Evolutionary conservation across 345 rosid species (phyloP).

Genomic region (Dipteronia sinensis): DNA sequence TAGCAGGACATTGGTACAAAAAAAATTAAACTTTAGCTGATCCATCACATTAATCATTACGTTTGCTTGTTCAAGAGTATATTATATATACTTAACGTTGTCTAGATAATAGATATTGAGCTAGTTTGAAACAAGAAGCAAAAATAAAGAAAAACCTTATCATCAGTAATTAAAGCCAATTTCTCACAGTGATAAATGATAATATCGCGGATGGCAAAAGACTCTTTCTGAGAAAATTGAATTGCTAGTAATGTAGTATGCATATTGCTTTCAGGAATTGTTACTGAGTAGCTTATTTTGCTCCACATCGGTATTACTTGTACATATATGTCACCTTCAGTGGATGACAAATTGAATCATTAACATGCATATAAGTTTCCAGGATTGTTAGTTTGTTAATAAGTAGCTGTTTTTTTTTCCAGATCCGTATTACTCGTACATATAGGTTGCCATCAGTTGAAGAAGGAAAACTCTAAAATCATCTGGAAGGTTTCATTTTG

Average conservation of each 20-base stretch:
- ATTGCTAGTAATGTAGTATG: no score
- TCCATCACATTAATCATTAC: neutral
- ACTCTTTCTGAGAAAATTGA: no score
- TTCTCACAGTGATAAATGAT: no score
- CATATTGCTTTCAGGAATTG: no score
- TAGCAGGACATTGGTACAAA: neutral
- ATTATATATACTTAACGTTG: neutral
- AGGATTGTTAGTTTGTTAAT: neutral
- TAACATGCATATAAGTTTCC: neutral
- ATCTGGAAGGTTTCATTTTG: neutral
- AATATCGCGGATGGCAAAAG: no score
- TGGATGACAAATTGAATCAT: no score
- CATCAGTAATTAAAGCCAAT: no score
- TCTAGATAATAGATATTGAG: neutral
- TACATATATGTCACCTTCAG: no score
- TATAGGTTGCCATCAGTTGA: constrained; percentile 48
- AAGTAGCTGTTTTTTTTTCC: constrained; percentile 22
- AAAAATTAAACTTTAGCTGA: neutral
- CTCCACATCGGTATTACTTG: no score
- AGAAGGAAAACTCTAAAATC: constrained; percentile 25
- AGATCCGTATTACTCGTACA: constrained; percentile 83
- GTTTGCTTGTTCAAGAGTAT: neutral
- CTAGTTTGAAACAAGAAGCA: neutral
- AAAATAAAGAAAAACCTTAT: no score
- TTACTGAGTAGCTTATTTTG: no score